Evolutionary conservation across 495 filamentous ascomycete species (phyloP), one percentile per base, ranked within the genome.

Genomic region (Neurospora terricola): DNA sequence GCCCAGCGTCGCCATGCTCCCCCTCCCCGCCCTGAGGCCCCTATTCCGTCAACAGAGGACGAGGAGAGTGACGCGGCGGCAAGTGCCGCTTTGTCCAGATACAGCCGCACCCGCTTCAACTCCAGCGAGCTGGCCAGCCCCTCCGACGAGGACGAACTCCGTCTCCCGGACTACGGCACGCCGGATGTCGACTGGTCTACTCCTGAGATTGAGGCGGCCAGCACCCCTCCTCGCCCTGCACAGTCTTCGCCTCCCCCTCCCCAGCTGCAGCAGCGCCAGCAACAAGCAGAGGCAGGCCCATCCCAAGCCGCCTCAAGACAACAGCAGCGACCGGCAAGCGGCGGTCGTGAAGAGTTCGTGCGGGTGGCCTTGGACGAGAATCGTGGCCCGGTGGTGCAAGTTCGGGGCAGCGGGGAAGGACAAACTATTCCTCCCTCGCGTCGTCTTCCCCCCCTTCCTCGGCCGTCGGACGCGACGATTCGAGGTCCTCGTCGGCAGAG

Each of bases 331-430:
- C 54, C 18, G 6, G 1, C 11, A 30, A 27, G 14, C 54, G 27
- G 12, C 6, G 27, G 54, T 1, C 54, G 27, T 4, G 23, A 0
- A 0, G 6, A 6, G 0, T 62, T 62, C 12, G 54, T 62, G 0
- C 12, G 18, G 27, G 2, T 62, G 0, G 0, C n/a, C n/a, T 0
- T 10, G n/a, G 43, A 48, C n/a, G 18, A 48, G n/a, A 11, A 11
- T 0, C 43, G 7, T 2, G 43, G n/a, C 3, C 43, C 43, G 0
- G 9, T 23, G 0, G n/a, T 48, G 2, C 43, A 9, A 1, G 54
- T 62, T 0, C 6, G 0, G 2, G 54, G 27, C 12, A 18, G 27
- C 0, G 23, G 0, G 0, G 21, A 18, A 16, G 54, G 12, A 8
- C 54, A 34, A 3, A 0, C 7, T 0, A 34, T 62, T 4, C 23